phyloP scores from a whole-genome alignment of 192 early-diverging fungal genomes.

The Chytriomyces sp. region DNA sequence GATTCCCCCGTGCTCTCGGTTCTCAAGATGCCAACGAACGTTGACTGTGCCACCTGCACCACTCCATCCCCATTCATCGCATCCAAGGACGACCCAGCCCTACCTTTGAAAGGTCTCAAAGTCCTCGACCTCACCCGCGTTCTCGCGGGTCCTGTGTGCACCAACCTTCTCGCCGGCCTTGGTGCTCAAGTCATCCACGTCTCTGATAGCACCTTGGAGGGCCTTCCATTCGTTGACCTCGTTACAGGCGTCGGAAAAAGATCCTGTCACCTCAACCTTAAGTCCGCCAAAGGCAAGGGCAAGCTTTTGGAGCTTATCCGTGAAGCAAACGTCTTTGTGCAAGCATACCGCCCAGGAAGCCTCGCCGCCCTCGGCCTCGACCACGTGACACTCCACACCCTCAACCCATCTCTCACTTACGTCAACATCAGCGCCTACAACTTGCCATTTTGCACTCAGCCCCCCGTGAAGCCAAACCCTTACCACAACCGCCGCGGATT shows the following conservation, averaged over 20 bases:
- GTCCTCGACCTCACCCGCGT: constrained; percentile 45
- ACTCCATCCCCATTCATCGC: neutral
- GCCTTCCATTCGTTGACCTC: constrained; percentile 21
- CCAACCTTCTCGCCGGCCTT: constrained; percentile 26
- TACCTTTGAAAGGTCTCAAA: constrained; percentile 34
- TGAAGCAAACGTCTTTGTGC: constrained; percentile 35
- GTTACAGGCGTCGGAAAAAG: constrained; percentile 35
- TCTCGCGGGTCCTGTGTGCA: constrained; percentile 39
- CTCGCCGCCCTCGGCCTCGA: constrained; percentile 27
- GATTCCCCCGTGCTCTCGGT: neutral
- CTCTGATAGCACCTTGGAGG: constrained; percentile 21
- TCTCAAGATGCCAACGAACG: neutral
- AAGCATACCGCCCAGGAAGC: constrained; percentile 38
- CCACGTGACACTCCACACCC: neutral
- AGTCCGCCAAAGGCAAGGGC: neutral
- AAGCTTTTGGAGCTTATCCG: constrained; percentile 16
- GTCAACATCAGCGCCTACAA: constrained; percentile 30
- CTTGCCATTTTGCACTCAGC: neutral
- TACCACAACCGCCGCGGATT: constrained; percentile 27
- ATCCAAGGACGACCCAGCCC: neutral
- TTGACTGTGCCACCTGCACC: neutral
- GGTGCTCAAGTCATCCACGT: constrained; percentile 39
- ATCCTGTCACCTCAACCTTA: constrained; percentile 30
- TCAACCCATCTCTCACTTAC: constrained; percentile 30
- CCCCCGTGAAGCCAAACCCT: neutral